A percentile compares a stretch with the other conserved stretches of the same genome.
These are phyloP conservation scores for Calonectria henricotiae DNA, from an alignment of 2,329 filamentous ascomycete species.

Conservation along the genomic window DNA sequence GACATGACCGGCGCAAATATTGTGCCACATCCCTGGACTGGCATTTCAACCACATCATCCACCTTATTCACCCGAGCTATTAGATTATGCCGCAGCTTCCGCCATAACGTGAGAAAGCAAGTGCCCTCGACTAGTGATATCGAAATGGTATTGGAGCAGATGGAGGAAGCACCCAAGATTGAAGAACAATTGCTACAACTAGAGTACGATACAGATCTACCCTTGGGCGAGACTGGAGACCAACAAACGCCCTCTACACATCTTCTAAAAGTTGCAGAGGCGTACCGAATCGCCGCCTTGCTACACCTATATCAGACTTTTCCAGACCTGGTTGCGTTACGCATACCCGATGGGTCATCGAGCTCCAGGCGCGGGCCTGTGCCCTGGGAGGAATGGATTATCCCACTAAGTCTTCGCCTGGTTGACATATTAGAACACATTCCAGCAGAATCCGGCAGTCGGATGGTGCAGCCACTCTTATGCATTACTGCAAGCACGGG, in stretches of 20 bases:
- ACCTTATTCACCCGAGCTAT: slow-evolving; percentile 57
- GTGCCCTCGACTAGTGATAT: slow-evolving; percentile 51
- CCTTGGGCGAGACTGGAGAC: slow-evolving; percentile 55
- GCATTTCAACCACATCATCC: slow-evolving; percentile 56
- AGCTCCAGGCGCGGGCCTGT: slow-evolving; percentile 46
- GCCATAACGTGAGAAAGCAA: slow-evolving; percentile 48
- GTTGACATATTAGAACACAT: slow-evolving; percentile 58
- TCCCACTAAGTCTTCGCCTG: slow-evolving; percentile 56
- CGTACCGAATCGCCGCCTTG: slow-evolving; percentile 59
- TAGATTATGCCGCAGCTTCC: slow-evolving; percentile 58
- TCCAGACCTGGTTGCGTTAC: slow-evolving; percentile 56
- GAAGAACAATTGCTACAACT: slow-evolving; percentile 58
- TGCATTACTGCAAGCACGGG: slow-evolving; percentile 60
- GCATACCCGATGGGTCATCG: slow-evolving; percentile 47
- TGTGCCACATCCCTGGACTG: slow-evolving; percentile 59
- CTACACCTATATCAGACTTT: slow-evolving; percentile 62
- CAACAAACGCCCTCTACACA: slow-evolving; percentile 53
- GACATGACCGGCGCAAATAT: slow-evolving; percentile 41
- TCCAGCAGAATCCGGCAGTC: slow-evolving; percentile 57
- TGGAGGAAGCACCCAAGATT: slow-evolving; percentile 54
- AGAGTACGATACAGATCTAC: slow-evolving; percentile 46
- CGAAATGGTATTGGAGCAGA: slow-evolving; percentile 49
- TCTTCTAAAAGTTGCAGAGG: slow-evolving; percentile 59
- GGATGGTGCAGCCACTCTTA: slow-evolving; percentile 58
- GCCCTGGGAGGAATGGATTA: slow-evolving; percentile 59